These are phyloP conservation scores for Larix kaempferi DNA, from an alignment of 75 land plant species.

Conservation along the genomic window DNA sequence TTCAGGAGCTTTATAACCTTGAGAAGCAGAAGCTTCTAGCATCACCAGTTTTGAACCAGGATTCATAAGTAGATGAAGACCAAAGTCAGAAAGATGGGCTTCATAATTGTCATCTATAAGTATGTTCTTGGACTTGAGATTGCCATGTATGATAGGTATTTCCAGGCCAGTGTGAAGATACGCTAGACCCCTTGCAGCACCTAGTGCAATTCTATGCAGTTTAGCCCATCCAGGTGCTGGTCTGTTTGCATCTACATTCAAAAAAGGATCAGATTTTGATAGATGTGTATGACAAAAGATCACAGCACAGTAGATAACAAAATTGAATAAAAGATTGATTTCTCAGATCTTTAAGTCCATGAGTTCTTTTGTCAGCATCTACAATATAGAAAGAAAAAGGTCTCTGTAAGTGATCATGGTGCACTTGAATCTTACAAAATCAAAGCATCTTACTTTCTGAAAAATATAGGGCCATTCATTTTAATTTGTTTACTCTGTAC, in stretches of 20 bases:
- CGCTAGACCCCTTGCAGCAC: conserved; percentile 61
- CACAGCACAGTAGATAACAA: not conserved
- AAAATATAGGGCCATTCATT: not conserved
- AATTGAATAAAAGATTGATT: not conserved
- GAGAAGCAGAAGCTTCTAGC: conserved; percentile 56
- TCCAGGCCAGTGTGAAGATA: conserved; percentile 62
- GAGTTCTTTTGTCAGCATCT: not conserved
- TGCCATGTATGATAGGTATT: conserved; percentile 74
- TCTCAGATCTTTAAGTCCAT: not conserved
- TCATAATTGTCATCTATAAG: conserved; percentile 49
- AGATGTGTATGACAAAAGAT: not conserved
- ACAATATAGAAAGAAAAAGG: not conserved
- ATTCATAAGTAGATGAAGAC: conserved; percentile 58
- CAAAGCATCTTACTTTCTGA: not conserved
- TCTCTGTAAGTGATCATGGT: not conserved
- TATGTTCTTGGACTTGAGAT: conserved; percentile 81
- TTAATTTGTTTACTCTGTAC: not conserved
- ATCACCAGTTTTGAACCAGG: conserved; percentile 48
- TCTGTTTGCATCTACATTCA: conserved; percentile 24
- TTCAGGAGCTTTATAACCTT: conserved; percentile 91
- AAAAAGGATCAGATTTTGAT: conserved; percentile 1
- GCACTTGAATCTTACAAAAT: not conserved
- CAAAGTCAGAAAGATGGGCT: conserved; percentile 69
- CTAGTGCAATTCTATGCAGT: conserved; percentile 52
- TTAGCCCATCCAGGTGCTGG: conserved; percentile 49